phyloP scores from a whole-genome alignment of 768 basidiomycete genomes.

The Rhizopogon vulgaris region DNA sequence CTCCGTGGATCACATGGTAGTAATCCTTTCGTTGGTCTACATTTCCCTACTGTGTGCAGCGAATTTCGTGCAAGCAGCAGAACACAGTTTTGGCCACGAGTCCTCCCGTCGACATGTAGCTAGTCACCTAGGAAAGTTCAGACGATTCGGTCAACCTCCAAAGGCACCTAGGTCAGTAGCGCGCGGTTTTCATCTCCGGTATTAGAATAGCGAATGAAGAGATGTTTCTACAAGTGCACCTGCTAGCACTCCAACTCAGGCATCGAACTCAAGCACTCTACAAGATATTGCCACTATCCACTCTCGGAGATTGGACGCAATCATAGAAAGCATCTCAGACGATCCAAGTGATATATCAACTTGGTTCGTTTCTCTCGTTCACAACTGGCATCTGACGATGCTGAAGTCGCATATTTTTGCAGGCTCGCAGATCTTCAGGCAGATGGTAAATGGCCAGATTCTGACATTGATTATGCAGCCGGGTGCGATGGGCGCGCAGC shows the following conservation, averaged over 20 bases:
- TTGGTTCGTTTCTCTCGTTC: conserved; percentile 11
- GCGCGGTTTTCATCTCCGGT: too few species aligned
- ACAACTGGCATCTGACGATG: background rate
- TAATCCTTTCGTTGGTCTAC: background rate
- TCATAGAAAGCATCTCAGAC: conserved; percentile 32
- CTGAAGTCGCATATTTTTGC: background rate
- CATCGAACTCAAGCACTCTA: conserved; percentile 12
- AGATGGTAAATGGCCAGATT: conserved; percentile 50
- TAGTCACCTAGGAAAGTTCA: background rate
- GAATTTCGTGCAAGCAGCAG: background rate
- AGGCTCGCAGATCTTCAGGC: conserved; percentile 45
- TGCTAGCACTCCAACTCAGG: background rate
- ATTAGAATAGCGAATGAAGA: background rate
- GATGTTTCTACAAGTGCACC: background rate
- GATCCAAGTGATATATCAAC: conserved; percentile 21
- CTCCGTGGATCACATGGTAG: background rate
- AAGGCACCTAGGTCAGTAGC: background rate
- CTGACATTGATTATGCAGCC: conserved; percentile 52
- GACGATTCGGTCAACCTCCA: background rate
- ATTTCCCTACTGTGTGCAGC: background rate
- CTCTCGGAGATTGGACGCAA: conserved; percentile 34
- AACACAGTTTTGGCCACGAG: background rate
- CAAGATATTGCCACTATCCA: conserved; percentile 30
- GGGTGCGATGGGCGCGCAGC: conserved; percentile 61
- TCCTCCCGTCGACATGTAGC: background rate